Evolutionary conservation across 306 rosid species (phyloP), one percentile per base, ranked within the genome.

Genomic region (Senna siamea): DNA sequence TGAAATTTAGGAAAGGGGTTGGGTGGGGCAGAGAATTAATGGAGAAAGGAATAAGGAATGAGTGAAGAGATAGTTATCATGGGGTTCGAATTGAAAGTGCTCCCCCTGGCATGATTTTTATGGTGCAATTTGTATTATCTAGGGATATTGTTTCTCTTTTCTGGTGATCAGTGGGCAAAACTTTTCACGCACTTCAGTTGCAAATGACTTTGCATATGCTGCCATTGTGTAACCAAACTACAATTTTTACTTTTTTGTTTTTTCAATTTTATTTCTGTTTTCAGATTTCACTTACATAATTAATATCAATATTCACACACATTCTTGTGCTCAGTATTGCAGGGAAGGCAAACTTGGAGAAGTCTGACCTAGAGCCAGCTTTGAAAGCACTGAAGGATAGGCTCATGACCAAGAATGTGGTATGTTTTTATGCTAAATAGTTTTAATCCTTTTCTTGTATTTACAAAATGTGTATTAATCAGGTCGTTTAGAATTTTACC

Each of bases 371-470:
- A 79, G 99, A 87, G 82, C 99, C 97, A 35, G 97, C 99, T 76
- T 76, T 94, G 91, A 92, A 86, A 82, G 98, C 96, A 80, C 88
- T 94, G 53, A 94, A 94, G 85, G 97, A 94, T 75, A 90, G 98
- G 88, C 93, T 92, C 38, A 94, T 94, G 99, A 94, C 97, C 77
- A 94, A 94, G 96, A 94, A 94, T 75, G 99, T 92, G 95, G 99
- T 94, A 86, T 80, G 93, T 63, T 58, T 47, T 66, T 81, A 17
- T 67, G 12, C 13, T 63, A 19, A 41, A 46, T 35, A 34, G n/a
- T 26, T 46, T 23, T 22, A 28, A 23, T 19, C 73, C 14, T 56
- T 43, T 34, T 70, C 6, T 35, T 69, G 56, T 20, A 18, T 75
- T 44, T 66, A 55, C 56, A 60, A 26, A 38, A 9, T 44, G 19